Base-by-base conservation (phyloP, 331 rosid genomes). In the Saraca asoca region DNA sequence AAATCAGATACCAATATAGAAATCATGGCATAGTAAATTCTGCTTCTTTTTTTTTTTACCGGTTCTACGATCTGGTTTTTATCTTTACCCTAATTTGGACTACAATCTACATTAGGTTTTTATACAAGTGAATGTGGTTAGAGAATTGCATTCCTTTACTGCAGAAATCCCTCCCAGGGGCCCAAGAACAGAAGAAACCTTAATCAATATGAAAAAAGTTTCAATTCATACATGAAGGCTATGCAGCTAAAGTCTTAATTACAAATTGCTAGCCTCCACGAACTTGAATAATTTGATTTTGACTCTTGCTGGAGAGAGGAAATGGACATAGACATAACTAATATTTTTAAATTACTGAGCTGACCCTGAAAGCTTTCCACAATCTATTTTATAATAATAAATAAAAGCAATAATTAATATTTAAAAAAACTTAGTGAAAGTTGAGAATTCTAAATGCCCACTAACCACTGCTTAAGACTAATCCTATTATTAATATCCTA, bases 201-300 rank as follows among this genome's bases (percentile, higher is more conserved):
- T 45, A 34, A 11, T 43, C 50, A n/a, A 44, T 19, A 44, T 29
- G 42, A 51, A 55, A 10, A 5, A 69, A 19, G 17, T 62, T 19
- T 62, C 53, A 64, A 60, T 44, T 51, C 1, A 24, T 24, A 24
- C 3, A 7, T 39, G 43, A 39, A 39, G 43, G 11, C 31, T 24
- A 39, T 69, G 24, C 64, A 51, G 17, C 57, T 15, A 55, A 68
- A 56, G 13, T 50, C 42, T 46, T 57, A 39, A 20, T 51, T 43
- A 58, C 57, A 18, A 2, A 16, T 51, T 29, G 34, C 14, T 57
- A 24, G 65, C 43, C 51, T 75, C 66, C 67, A 45, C 14, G 61
- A 39, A 13, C 75, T 15, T 39, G 68, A 75, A 79, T 76, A 52
- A 75, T 75, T 75, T 78, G 81, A 71, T 82, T 68, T 71, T 74